Evolutionary conservation across 2,329 filamentous ascomycete species (phyloP).

Genomic region (Conoideocrella luteorostrata): DNA sequence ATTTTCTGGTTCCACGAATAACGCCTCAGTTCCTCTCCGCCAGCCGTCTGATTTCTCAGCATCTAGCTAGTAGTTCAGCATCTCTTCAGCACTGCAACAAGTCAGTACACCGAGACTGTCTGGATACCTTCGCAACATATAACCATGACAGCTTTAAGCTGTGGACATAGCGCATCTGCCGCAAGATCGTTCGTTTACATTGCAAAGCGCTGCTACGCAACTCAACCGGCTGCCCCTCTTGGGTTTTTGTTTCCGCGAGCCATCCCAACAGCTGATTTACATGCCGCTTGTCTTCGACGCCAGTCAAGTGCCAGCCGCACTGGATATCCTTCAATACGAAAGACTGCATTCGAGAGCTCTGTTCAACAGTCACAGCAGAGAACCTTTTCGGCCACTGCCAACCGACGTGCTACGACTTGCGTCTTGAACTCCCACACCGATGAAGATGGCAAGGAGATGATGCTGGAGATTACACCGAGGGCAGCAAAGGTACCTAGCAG

Average conservation of each 20-base stretch:
- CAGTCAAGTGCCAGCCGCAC: not conserved
- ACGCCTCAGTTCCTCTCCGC: too few species aligned
- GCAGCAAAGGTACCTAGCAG: constrained; percentile 62
- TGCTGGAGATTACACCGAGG: constrained; percentile 74
- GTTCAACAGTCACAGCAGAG: constrained; percentile 10
- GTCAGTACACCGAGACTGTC: too few species aligned
- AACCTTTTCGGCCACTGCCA: constrained; percentile 32
- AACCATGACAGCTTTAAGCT: constrained; percentile 26
- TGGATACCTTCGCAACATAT: not conserved
- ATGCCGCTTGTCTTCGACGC: constrained; percentile 1
- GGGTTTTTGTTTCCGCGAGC: constrained; percentile 34
- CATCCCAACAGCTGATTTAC: not conserved
- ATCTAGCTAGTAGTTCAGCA: not conserved
- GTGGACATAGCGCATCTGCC: constrained; percentile 31
- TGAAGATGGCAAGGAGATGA: constrained; percentile 79
- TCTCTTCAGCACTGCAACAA: constrained; percentile 1
- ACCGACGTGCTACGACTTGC: constrained; percentile 37
- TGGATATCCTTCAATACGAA: not conserved
- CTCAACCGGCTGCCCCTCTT: constrained; percentile 22
- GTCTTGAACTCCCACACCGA: constrained; percentile 69
- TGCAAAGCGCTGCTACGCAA: constrained; percentile 26
- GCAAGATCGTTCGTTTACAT: constrained; percentile 36
- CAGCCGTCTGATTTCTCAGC: constrained; percentile 12
- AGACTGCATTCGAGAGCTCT: not conserved
- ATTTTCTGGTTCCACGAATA: not conserved